These are phyloP conservation scores for Vinca major DNA, from an alignment of 305 asterid genomes.

Conservation along the genomic window DNA sequence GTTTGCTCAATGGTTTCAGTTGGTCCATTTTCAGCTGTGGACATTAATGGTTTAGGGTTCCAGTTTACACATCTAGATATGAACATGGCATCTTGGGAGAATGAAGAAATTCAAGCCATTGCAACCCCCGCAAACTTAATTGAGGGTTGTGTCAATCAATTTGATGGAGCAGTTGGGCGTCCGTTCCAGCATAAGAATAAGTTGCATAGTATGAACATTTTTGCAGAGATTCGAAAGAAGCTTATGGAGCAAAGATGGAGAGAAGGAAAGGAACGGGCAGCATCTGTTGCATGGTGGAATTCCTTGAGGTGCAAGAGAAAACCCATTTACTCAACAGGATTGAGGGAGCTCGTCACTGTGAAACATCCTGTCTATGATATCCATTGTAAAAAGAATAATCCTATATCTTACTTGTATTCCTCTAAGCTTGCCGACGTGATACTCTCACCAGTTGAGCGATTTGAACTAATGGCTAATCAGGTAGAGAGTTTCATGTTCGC, in stretches of 20 bases:
- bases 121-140: slow-evolving; percentile 75
- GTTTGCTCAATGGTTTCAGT: slow-evolving; percentile 62
- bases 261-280: slow-evolving; percentile 74
- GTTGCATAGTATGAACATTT: slow-evolving; percentile 46
- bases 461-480: slow-evolving; percentile 56
- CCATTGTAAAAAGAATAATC: slow-evolving; percentile 41
- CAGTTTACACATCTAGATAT: slow-evolving; percentile 80
- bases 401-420: slow-evolving; percentile 51
- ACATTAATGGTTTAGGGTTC: slow-evolving; percentile 69
- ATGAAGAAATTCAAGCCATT: slow-evolving; percentile 71
- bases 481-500: slow-evolving; percentile 97
- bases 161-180: slow-evolving; percentile 33
- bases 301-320: slow-evolving; percentile 78
- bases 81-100: slow-evolving; percentile 90
- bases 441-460: slow-evolving; percentile 85
- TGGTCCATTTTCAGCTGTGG: slow-evolving; percentile 56
- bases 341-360: slow-evolving; percentile 65
- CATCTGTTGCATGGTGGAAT: slow-evolving; percentile 93
- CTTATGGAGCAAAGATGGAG: slow-evolving; percentile 55
- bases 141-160: slow-evolving; percentile 36
- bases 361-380: slow-evolving; percentile 56
- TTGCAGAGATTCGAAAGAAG: slow-evolving; percentile 67
- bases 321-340: slow-evolving; percentile 69
- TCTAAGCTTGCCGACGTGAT: slow-evolving; percentile 70
- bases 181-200: slow-evolving; percentile 35